Evolutionary conservation across 306 rosid species (phyloP).

Genomic region (Clitoria ternatea): DNA sequence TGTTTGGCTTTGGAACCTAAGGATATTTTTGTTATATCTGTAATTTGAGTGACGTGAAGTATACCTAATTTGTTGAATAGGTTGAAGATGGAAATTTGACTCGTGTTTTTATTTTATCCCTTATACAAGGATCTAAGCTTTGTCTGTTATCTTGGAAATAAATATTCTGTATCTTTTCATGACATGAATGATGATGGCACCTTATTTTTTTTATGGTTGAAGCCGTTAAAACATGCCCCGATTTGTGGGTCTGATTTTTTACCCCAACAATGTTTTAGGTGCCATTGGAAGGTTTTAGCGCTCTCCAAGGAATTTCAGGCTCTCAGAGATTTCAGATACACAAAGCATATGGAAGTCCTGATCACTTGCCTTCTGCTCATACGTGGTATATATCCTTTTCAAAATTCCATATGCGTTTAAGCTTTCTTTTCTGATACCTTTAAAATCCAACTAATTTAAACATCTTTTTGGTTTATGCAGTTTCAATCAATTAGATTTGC

Average conservation of each 20-base stretch:
- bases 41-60: not conserved
- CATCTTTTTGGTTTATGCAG: too few relatives aligned
- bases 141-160: not conserved
- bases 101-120: not conserved
- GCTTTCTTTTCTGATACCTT: too few relatives aligned
- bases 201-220: not conserved
- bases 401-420: too few relatives aligned
- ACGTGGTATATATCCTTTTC: constrained; percentile 59
- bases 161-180: not conserved
- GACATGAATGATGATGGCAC: not conserved
- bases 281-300: constrained; percentile 98
- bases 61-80: not conserved
- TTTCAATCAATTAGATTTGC: constrained; percentile 94
- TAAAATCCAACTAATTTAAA: too few relatives aligned
- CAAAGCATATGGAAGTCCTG: constrained; percentile 94
- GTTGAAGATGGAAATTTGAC: not conserved
- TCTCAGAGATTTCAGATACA: constrained; percentile 98
- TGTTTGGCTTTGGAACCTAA: not conserved
- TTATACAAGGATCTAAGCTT: not conserved
- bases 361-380: constrained; percentile 99
- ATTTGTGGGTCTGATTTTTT: constrained; percentile 17
- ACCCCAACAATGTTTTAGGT: constrained; percentile 56
- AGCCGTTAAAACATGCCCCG: not conserved
- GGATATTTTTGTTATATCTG: not conserved
- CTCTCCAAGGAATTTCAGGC: constrained; percentile 99